Evolutionary conservation across 2,329 filamentous ascomycete species (phyloP).

Genomic region (Didymella sp.): DNA sequence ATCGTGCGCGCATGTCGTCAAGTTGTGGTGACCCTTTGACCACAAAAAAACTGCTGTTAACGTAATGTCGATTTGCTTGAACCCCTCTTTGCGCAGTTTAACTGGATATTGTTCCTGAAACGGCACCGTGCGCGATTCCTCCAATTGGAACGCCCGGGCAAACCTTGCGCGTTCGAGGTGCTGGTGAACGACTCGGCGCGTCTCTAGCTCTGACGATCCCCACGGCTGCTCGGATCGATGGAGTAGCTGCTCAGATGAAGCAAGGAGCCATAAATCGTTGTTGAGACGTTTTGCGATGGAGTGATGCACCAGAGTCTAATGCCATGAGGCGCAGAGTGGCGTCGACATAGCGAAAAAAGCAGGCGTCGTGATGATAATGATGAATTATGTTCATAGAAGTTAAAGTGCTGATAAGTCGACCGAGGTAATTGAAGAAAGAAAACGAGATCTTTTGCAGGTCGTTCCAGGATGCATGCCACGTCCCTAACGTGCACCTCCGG

Average conservation of each 20-base stretch:
- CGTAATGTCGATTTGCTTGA: neutral
- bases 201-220: conserved; percentile 3
- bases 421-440: conserved; percentile 15
- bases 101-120: conserved; percentile 6
- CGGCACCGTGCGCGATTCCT: conserved; percentile 5
- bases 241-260: neutral
- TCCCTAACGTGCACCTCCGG: conserved; percentile 28
- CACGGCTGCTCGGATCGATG: conserved; percentile 1
- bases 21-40: no score
- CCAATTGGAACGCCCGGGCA: conserved; percentile 3
- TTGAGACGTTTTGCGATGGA: neutral
- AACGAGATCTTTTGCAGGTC: conserved; percentile 32
- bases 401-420: conserved; percentile 21
- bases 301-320: neutral
- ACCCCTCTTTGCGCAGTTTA: conserved; percentile 1
- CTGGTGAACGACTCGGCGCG: neutral
- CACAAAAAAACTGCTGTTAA: neutral
- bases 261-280: neutral
- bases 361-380: conserved; percentile 12
- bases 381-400: conserved; percentile 47
- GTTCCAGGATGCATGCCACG: conserved; percentile 29
- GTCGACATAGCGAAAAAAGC: neutral
- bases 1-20: neutral
- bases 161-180: neutral
- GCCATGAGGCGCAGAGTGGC: neutral